A percentile compares a stretch with the other conserved stretches of the same genome.
Conservation (phyloP, 345 rosid species). For the Lagerstroemia speciosa region DNA sequence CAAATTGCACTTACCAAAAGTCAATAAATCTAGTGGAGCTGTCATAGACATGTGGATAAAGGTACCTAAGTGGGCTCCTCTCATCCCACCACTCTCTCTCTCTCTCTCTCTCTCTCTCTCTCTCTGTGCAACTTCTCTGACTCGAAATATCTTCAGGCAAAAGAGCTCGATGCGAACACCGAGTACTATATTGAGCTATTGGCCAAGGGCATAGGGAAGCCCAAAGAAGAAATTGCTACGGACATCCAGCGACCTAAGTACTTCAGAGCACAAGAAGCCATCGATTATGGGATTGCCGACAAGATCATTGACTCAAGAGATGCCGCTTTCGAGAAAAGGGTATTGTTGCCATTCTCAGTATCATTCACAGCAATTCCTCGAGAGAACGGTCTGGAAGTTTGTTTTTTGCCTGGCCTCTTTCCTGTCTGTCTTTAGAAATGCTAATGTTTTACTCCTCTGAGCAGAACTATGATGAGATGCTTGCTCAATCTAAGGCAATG, state of each 20-base stretch:
- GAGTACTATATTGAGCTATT: slow-evolving; percentile 61
- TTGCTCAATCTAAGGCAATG: slow-evolving; percentile 58
- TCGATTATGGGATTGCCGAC: slow-evolving; percentile 85
- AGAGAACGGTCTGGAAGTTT: neutral
- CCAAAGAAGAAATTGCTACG: slow-evolving; percentile 64
- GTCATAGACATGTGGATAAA: slow-evolving; percentile 82
- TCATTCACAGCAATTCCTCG: neutral
- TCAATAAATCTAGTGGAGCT: slow-evolving; percentile 67
- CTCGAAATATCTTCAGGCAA: slow-evolving; percentile 37
- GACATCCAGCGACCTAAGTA: slow-evolving; percentile 67
- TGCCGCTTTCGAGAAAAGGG: slow-evolving; percentile 52
- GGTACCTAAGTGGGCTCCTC: slow-evolving; percentile 30
- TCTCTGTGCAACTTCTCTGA: neutral
- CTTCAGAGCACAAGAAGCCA: slow-evolving; percentile 59
- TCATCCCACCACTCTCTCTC: too few species aligned
- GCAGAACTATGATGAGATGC: slow-evolving; percentile 65
- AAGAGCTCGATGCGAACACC: slow-evolving; percentile 65
- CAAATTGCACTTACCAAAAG: slow-evolving; percentile 65
- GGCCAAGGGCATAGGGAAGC: slow-evolving; percentile 67
- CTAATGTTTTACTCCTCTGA: slow-evolving; percentile 6
- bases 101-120: neutral
- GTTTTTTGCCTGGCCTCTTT: neutral
- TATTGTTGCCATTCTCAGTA: slow-evolving; percentile 12
- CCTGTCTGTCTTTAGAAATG: slow-evolving; percentile 1
- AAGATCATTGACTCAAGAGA: slow-evolving; percentile 53